Conservation (phyloP, 148 eudicot species). For the Chenopodium quinoa region DNA sequence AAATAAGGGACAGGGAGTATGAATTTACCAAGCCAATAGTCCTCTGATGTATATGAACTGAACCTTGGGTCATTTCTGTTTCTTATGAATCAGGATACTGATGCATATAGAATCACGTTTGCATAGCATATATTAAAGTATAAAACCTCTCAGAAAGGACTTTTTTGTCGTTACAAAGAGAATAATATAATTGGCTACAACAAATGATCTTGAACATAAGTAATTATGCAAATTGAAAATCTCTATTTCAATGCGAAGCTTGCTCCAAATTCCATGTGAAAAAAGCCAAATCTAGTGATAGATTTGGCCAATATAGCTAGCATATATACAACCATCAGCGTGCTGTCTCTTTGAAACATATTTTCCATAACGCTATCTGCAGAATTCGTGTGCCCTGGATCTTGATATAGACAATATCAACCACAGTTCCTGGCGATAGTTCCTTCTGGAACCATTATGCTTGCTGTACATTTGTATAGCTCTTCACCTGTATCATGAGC, state of each 20-base stretch:
- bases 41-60: too few species aligned
- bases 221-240: not conserved
- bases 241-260: not conserved
- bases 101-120: too few species aligned
- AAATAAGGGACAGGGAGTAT: too few species aligned
- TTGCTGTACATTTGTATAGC: slow-evolving; percentile 1
- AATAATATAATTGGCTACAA: not conserved
- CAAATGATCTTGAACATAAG: not conserved
- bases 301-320: not conserved
- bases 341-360: slow-evolving; percentile 9
- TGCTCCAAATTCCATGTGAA: not conserved
- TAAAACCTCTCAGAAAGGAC: not conserved
- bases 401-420: not conserved
- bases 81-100: too few species aligned
- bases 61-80: too few species aligned
- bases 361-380: not conserved
- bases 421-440: not conserved
- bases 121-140: too few species aligned
- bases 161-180: not conserved
- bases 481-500: slow-evolving; percentile 12
- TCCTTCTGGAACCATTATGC: not conserved
- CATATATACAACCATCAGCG: not conserved
- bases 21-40: too few species aligned
- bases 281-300: not conserved
- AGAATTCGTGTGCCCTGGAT: not conserved